Conservation (phyloP, 169 alveolate species). For the Cryptosporidium viatorum region DNA sequence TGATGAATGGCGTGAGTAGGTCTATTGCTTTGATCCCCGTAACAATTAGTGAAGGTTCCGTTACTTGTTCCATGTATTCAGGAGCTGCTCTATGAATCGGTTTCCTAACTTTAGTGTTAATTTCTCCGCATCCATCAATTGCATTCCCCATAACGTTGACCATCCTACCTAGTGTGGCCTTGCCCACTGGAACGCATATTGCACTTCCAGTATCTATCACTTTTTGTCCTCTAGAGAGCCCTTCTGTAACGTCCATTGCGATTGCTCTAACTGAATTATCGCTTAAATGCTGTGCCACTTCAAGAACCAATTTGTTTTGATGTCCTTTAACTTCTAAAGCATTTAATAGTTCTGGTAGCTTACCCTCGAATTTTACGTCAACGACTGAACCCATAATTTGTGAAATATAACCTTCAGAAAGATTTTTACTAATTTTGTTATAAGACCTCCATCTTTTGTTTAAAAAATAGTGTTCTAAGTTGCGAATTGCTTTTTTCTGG, state of each 20-base stretch:
- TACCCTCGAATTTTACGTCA: constrained; percentile 95
- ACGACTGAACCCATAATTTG: constrained; percentile 98
- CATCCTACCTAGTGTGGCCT: constrained; percentile 93
- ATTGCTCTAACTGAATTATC: constrained; percentile 94
- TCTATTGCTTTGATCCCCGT: constrained; percentile 97
- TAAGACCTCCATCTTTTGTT: constrained; percentile 7
- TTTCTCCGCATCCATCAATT: constrained; percentile 96
- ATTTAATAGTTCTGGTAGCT: constrained; percentile 94
- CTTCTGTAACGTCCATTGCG: constrained; percentile 98
- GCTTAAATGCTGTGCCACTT: constrained; percentile 97
- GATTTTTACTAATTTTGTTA: not conserved
- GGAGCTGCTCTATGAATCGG: constrained; percentile 98
- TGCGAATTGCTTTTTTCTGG: not conserved
- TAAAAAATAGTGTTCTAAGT: not conserved
- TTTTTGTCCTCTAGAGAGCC: constrained; percentile 95
- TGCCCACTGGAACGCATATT: constrained; percentile 93
- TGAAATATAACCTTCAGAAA: constrained; percentile 87
- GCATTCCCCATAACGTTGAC: constrained; percentile 98
- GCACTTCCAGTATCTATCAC: constrained; percentile 95
- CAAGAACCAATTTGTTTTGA: constrained; percentile 89
- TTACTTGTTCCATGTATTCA: constrained; percentile 91
- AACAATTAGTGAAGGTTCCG: constrained; percentile 92
- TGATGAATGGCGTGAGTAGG: constrained; percentile 96
- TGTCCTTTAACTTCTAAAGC: constrained; percentile 93
- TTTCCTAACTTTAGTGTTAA: constrained; percentile 83